Evolutionary conservation across 768 basidiomycete species (phyloP), one percentile per base, ranked within the genome.

Genomic region (Nidula microcarpa): DNA sequence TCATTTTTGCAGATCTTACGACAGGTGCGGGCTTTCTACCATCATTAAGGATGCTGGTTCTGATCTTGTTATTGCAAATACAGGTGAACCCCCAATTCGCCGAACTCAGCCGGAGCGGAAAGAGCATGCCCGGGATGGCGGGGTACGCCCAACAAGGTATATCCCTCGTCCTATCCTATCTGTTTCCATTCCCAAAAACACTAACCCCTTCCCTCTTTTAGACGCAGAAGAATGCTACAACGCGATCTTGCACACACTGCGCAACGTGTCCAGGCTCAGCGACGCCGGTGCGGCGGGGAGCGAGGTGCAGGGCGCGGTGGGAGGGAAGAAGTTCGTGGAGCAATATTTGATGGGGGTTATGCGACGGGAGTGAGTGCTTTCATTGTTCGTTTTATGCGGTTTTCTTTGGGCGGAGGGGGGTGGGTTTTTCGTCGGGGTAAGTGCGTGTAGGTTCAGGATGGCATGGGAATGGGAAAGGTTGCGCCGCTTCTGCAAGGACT

Each of bases 171-270:
- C 74, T 77, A 36, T 30, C 23, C 23, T 30, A 47, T 34, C 57
- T 47, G 9, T 39, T 49, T 39, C 10, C 18, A 47, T 6, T 47
- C 32, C 47, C 43, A 1, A 41, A 17, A 6, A 46, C 18, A 30
- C 30, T 34, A 2, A 47, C 36, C 33, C 52, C 23, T 18, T 45
- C 37, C 33, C 7, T 51, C n/a, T 7, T 23, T 16, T 47, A 81
- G 92, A 97, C 62, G 94, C 94, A 16, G 94, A 96, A 64, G 94
- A 97, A 67, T 95, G 93, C 60, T 94, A 88, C 75, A 77, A 75
- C 6, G 81, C 86, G 50, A 84, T 96, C 55, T 73, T 90, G 14
- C 85, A 84, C 53, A 77, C 86, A 0, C 72, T 95, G 47, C 79
- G 84, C 54, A 84, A 87, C n/a, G 75, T 94, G 5, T 83, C 86